Evolutionary conservation across 2,329 filamentous ascomycete species (phyloP).

Genomic region (Talaromyces sp.): DNA sequence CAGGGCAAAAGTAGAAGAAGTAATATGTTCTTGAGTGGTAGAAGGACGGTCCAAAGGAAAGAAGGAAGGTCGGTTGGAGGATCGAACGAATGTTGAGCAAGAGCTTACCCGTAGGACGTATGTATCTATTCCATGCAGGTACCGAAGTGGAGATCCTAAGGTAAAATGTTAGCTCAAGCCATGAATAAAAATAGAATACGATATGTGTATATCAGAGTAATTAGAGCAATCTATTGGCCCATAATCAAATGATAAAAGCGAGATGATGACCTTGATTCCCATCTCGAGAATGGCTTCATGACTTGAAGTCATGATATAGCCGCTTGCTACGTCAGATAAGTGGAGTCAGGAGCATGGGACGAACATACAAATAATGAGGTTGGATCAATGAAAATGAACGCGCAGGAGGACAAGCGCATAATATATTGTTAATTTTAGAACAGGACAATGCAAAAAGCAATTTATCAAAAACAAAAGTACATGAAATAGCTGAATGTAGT

Average conservation of each 20-base stretch:
- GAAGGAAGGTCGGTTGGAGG: neutral
- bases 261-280: neutral
- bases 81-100: neutral
- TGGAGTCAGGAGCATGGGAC: neutral
- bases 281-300: neutral
- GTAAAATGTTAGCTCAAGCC: conserved; percentile 5
- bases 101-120: neutral
- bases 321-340: conserved; percentile 1
- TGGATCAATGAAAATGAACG: neutral
- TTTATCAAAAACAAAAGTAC: neutral
- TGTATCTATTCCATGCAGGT: conserved; percentile 14
- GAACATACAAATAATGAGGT: neutral
- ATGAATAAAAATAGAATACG: conserved; percentile 2
- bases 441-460: neutral
- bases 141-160: conserved; percentile 7
- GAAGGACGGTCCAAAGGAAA: neutral
- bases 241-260: neutral
- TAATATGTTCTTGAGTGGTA: neutral
- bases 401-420: neutral
- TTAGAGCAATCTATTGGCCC: neutral
- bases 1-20: neutral
- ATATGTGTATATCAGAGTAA: neutral
- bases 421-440: conserved; percentile 11
- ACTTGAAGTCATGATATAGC: neutral
- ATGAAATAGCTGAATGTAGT: neutral